Percentiles rank a stretch among this genome's conserved stretches.
These are phyloP conservation scores for Phytophthora kernoviae DNA, from an alignment of 352 stramenopile species.

Conservation along the genomic window DNA sequence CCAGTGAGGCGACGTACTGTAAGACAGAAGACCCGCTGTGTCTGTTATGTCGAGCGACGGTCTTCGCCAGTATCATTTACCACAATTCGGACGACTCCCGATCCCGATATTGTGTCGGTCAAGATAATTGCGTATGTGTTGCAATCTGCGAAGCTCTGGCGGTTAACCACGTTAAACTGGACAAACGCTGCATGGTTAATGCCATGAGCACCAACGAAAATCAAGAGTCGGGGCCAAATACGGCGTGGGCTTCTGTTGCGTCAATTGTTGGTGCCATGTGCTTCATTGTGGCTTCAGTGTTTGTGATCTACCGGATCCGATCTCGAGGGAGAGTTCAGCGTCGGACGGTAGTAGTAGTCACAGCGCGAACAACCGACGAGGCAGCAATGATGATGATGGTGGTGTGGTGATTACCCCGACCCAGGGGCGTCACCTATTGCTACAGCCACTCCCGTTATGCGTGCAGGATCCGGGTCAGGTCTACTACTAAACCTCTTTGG, in stretches of 20 bases:
- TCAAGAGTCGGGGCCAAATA: constrained; percentile 7
- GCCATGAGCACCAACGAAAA: constrained; percentile 36
- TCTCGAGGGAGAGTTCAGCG: constrained; percentile 29
- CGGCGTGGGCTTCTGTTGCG: constrained; percentile 33
- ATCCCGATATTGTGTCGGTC: constrained; percentile 41
- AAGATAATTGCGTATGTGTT: constrained; percentile 49
- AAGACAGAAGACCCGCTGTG: constrained; percentile 43
- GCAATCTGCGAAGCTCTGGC: constrained; percentile 43
- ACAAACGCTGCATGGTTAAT: constrained; percentile 40
- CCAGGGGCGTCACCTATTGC: constrained; percentile 35
- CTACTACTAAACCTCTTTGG: constrained; percentile 58
- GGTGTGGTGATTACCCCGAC: constrained; percentile 31
- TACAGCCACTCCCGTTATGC: constrained; percentile 32
- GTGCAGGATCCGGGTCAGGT: constrained; percentile 30
- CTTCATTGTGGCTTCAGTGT: constrained; percentile 51
- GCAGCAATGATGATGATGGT: constrained; percentile 29
- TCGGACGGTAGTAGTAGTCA: constrained; percentile 18
- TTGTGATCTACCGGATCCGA: constrained; percentile 58
- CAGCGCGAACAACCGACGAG: constrained; percentile 19
- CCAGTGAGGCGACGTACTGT: constrained; percentile 39
- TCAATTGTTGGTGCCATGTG: constrained; percentile 48
- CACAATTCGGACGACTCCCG: constrained; percentile 36
- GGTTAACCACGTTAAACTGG: constrained; percentile 18
- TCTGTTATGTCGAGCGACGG: constrained; percentile 31
- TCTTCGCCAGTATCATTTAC: constrained; percentile 50